phyloP scores from a whole-genome alignment of 306 rosid species.

The Citrullus mucosospermus region DNA sequence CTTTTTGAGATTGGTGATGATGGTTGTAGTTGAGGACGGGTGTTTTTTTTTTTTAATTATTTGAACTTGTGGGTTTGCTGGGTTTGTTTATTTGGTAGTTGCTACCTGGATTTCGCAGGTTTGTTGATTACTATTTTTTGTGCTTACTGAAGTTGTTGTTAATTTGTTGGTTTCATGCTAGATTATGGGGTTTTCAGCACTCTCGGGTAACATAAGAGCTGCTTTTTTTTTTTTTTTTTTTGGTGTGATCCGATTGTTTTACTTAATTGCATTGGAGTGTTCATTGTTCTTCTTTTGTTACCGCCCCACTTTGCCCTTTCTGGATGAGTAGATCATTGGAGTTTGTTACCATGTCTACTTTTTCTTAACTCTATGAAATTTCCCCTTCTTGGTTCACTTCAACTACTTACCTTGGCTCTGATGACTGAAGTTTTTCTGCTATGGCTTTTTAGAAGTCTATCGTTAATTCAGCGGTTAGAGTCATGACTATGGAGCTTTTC shows the following conservation, averaged over 20 bases:
- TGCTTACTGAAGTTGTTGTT: not conserved
- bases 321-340: not conserved
- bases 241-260: not conserved
- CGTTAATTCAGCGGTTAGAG: not conserved
- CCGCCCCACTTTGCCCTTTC: not conserved
- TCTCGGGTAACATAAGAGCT: not conserved
- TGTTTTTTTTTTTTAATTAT: not conserved
- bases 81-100: not conserved
- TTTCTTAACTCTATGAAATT: not conserved
- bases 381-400: not conserved
- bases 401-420: not conserved
- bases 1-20: not conserved
- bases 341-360: not conserved
- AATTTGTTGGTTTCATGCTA: not conserved
- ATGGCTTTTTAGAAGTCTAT: not conserved
- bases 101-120: not conserved
- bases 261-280: not conserved
- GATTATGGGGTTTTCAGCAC: not conserved
- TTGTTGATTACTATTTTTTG: not conserved
- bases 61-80: not conserved
- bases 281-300: not conserved
- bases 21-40: not conserved
- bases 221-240: not conserved
- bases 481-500: constrained; percentile 61
- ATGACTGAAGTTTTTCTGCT: not conserved